Conservation (phyloP, 2,329 filamentous ascomycete species). For the Lachnellula suecica region DNA sequence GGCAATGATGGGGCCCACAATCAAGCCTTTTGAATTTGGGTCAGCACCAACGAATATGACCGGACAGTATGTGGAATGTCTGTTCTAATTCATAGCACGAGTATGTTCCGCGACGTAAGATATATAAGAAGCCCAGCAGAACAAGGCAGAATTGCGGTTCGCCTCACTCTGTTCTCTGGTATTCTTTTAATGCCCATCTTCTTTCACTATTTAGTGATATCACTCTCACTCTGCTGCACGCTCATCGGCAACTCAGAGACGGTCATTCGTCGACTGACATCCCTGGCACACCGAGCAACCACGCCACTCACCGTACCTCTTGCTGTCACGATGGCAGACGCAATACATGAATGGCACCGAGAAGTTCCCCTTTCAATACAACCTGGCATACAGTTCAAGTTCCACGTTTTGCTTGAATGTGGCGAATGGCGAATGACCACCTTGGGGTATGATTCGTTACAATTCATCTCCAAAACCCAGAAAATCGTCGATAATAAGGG, state of each 20-base stretch:
- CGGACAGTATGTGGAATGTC: conserved; percentile 1
- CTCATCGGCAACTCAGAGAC: background rate
- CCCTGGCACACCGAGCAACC: background rate
- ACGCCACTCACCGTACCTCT: background rate
- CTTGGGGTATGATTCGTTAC: background rate
- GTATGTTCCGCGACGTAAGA: background rate
- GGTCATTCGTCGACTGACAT: background rate
- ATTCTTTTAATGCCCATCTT: background rate
- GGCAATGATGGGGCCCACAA: no score
- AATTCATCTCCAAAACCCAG: background rate
- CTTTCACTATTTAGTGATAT: no score
- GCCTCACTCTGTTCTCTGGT: background rate
- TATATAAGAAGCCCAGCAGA: background rate
- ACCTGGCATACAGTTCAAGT: background rate
- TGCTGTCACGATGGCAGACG: background rate
- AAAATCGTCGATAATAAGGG: background rate
- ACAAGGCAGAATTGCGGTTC: background rate
- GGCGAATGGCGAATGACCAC: background rate
- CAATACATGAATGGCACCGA: background rate
- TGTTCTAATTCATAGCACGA: background rate
- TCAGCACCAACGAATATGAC: conserved; percentile 1
- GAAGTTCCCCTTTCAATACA: background rate
- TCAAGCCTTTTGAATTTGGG: background rate
- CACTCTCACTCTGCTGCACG: background rate
- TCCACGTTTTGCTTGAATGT: conserved; percentile 1